Evolutionary conservation across 2,329 filamentous ascomycete genomes (phyloP).

Genomic region (Ophiostoma perfectum): DNA sequence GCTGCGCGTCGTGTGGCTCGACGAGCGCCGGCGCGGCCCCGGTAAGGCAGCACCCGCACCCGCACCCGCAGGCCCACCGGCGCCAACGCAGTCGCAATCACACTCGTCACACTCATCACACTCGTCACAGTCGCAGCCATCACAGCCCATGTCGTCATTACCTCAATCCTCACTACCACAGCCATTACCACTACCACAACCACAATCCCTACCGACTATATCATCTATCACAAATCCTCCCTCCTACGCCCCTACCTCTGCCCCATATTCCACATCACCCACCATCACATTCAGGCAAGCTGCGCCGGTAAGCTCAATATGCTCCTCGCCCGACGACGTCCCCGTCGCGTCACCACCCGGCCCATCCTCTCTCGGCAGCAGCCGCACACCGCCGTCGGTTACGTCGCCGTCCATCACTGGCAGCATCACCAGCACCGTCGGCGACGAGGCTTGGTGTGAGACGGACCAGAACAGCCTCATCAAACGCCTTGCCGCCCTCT

Average conservation of each 20-base stretch:
- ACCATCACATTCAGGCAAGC: neutral
- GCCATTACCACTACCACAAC: neutral
- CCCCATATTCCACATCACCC: neutral
- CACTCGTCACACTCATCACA: neutral
- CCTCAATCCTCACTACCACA: neutral
- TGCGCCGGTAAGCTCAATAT: neutral
- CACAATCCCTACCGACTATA: constrained; percentile 7
- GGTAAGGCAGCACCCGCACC: neutral
- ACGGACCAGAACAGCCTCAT: constrained; percentile 26
- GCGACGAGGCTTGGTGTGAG: constrained; percentile 20
- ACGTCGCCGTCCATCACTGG: neutral
- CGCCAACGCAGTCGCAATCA: neutral
- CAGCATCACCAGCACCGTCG: neutral
- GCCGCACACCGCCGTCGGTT: constrained; percentile 7
- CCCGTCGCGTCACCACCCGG: neutral
- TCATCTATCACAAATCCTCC: neutral
- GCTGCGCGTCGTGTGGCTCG: constrained; percentile 33
- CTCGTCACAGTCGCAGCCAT: neutral
- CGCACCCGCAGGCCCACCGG: neutral
- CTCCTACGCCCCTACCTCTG: neutral
- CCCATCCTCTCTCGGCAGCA: neutral
- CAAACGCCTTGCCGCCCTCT: constrained; percentile 24
- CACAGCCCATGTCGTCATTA: neutral
- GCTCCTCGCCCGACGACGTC: constrained; percentile 12
- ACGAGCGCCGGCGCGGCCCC: constrained; percentile 13